Base-by-base conservation (phyloP, 768 basidiomycete species). In the Pisolithus microcarpus region DNA sequence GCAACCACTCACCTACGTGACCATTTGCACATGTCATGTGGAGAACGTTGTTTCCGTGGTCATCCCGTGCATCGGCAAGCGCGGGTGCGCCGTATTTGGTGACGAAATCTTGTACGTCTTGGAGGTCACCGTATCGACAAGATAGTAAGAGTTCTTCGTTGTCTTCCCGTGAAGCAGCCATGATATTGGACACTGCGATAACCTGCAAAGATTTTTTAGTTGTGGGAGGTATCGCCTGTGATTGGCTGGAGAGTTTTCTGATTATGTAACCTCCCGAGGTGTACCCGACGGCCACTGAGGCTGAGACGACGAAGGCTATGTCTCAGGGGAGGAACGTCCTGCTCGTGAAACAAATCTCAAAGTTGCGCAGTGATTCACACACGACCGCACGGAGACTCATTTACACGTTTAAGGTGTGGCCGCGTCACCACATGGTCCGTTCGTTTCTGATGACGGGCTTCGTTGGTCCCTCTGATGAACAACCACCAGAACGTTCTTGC, bases 1-100 rank as follows among this genome's bases (percentile, higher is more conserved):
- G 28, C 24, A 7, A 15, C 23, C 23, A 44, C 74, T 71, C 60
- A 94, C 93, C 90, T 70, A 72, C 58, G 73, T 96, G 93, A 0
- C 93, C 93, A 67, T 97, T 97, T 1, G 79, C 93, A 51, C 80
- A 82, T 13, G 78, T 74, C 92, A 95, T 95, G 65, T 96, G 93
- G 37, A 96, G 70, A 38, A 83, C 70, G 2, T 78, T 82, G 71
- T 92, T 96, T 37, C 79, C 84, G 61, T 87, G 79, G 39, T 84
- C 84, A 69, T 95, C 93, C 38, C 74, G 77, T 11, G 81, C 67
- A 36, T 65, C 61, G 37, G 67, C 66, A 11, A 90, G 68, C 0
- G 75, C 51, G 5, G 69, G 69, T 1, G 68, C 51, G 9, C 87
- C 83, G 63, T 81, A 85, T 36, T 72, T 69, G 19, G 75, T 65